Percentiles rank a stretch among this genome's conserved stretches.
Conservation (phyloP, 257 asterid species). For the Solanum rostratum region DNA sequence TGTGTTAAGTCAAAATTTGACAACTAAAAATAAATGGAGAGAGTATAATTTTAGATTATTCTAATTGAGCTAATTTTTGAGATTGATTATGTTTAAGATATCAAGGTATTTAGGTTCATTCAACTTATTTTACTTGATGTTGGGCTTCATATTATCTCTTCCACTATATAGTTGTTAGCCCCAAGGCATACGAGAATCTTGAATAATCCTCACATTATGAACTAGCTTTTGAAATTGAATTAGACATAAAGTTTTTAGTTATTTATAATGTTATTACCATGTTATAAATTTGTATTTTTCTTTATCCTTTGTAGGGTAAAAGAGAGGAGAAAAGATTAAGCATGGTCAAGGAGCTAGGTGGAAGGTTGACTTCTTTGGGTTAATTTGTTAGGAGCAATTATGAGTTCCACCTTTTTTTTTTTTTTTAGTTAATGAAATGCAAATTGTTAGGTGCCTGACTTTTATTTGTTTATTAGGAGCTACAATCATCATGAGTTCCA, state of each 20-base stretch:
- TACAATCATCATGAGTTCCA: not conserved
- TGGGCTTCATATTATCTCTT: not conserved
- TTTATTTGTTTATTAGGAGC: not conserved
- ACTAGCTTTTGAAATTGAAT: not conserved
- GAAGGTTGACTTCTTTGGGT: not conserved
- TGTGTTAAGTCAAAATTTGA: no score
- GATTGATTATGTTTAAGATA: no score
- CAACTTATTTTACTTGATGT: not conserved
- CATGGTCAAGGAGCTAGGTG: not conserved
- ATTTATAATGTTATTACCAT: not conserved
- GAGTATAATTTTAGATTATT: no score
- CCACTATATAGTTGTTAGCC: not conserved
- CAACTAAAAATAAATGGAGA: no score
- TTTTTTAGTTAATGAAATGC: not conserved
- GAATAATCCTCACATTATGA: not conserved
- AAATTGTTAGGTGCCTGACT: not conserved
- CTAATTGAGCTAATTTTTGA: no score
- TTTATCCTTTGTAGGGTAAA: not conserved
- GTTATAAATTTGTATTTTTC: not conserved
- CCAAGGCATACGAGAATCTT: no score
- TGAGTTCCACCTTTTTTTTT: not conserved
- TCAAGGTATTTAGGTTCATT: no score
- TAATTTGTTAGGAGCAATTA: not conserved
- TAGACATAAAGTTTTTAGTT: not conserved
- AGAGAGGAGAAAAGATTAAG: not conserved